A percentile compares a stretch with the other conserved stretches of the same genome.
These are phyloP conservation scores for Mycena kentingensis DNA, from an alignment of 768 basidiomycete species.

Conservation along the genomic window DNA sequence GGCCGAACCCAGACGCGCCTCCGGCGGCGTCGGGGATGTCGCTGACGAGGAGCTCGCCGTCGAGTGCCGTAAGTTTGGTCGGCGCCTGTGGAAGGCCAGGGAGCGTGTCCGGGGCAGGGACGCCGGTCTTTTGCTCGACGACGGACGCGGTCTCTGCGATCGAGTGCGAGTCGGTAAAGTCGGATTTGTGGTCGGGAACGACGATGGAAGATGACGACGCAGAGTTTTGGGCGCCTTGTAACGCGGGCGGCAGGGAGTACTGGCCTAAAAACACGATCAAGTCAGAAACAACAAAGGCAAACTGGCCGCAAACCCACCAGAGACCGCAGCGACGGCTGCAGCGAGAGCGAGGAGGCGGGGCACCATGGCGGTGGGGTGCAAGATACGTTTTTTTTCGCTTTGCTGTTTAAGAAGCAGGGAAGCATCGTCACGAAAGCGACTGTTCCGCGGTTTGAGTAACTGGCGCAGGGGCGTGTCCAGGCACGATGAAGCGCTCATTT, in stretches of 20 bases:
- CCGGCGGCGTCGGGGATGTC: conserved; percentile 2
- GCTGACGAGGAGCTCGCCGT: conserved; percentile 17
- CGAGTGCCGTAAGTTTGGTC: conserved; percentile 24
- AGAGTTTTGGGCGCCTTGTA: conserved; percentile 6
- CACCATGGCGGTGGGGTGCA: not conserved
- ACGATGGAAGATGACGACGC: not conserved
- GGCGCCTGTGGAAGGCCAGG: conserved; percentile 17
- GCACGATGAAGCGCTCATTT: too few species aligned
- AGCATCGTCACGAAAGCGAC: too few species aligned
- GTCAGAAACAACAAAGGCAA: not conserved
- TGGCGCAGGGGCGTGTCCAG: too few species aligned
- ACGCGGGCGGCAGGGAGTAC: conserved; percentile 13
- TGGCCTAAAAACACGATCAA: not conserved
- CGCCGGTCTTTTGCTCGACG: conserved; percentile 22
- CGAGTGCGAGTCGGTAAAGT: conserved; percentile 17
- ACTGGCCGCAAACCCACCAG: not conserved
- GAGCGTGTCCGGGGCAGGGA: conserved; percentile 9
- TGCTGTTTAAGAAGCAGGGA: not conserved
- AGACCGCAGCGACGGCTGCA: not conserved
- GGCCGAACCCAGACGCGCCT: not conserved
- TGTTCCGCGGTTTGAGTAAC: too few species aligned
- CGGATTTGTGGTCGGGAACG: conserved; percentile 5
- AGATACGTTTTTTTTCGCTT: not conserved
- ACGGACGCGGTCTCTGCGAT: conserved; percentile 19
- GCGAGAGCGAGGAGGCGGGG: not conserved